Percentiles rank a stretch among this genome's conserved stretches.
Conservation (phyloP, 345 rosid genomes). For the Sapria himalayana region DNA sequence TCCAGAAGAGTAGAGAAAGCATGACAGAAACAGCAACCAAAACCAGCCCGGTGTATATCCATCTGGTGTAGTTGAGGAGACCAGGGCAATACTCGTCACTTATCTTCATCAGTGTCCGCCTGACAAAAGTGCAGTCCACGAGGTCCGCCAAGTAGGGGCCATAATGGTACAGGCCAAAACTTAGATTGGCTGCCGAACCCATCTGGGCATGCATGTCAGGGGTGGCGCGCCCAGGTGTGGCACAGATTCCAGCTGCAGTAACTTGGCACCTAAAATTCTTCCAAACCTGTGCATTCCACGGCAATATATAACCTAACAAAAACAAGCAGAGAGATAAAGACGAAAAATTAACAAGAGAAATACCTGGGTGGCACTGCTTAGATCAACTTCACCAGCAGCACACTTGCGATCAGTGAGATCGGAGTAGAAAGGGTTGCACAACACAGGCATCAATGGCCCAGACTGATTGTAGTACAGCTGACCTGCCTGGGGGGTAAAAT, state of each 20-base stretch:
- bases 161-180: constrained; percentile 46
- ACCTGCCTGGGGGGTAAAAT: constrained; percentile 21
- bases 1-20: constrained; percentile 87
- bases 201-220: constrained; percentile 43
- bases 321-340: neutral
- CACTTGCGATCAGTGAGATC: constrained; percentile 42
- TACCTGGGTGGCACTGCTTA: constrained; percentile 56
- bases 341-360: constrained; percentile 7
- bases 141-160: constrained; percentile 69
- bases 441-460: constrained; percentile 52
- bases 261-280: constrained; percentile 30
- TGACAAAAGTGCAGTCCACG: constrained; percentile 58
- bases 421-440: constrained; percentile 65
- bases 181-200: constrained; percentile 53
- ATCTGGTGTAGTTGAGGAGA: constrained; percentile 28
- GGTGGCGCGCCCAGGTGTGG: constrained; percentile 56
- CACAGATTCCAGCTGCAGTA: constrained; percentile 31
- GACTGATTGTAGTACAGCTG: constrained; percentile 59
- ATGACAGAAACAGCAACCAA: constrained; percentile 65
- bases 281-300: constrained; percentile 39
- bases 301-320: neutral
- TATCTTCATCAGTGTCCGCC: constrained; percentile 49
- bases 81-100: constrained; percentile 35
- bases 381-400: constrained; percentile 38
- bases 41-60: constrained; percentile 70